Evolutionary conservation across 140 eudicot genomes (phyloP), one percentile per base, ranked within the genome.

Genomic region (Ambrosia hybrid): DNA sequence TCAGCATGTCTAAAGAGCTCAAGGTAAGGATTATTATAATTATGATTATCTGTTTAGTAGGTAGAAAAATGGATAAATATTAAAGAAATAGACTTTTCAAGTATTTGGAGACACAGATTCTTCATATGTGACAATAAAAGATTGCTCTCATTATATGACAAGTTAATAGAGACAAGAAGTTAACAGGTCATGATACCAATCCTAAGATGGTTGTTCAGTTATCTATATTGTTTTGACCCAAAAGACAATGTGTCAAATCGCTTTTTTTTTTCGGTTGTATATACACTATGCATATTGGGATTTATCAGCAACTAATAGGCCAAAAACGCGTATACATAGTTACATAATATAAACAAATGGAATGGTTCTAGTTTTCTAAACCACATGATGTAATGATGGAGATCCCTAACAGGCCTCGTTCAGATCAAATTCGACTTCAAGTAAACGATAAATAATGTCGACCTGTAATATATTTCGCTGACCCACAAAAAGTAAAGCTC

Each of bases 1-100:
- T 39, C 1, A 55, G 52, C 46, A 39, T 13, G 43, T 56, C 26
- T 56, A 56, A 21, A 60, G 58, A 11, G 46, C 56, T 52, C 74
- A 59, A 30, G 8, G 16, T 21, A 8, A 21, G 41, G 14, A 30
- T 55, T 17, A 66, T 41, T 21, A 67, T 41, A 67, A 57, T 15
- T 57, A 75, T 57, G 41, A 67, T 57, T 48, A 67, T 10, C 45
- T 67, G 65, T 74, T 38, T 53, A 74, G 79, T 74, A 21, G 79
- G 39, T 74, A 41, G 57, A 52, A 37, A 17, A 53, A 65, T 15
- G 57, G 10, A 45, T 37, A 55, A 65, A 65, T 38, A 65, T 14
- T 38, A 65, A 9, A 74, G 68, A 17, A 26, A 65, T 21, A n/a
- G 36, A 65, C 21, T 53, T 71, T 71, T 61, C 34, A 12, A 62